Base-by-base conservation (phyloP, 305 asterid genomes). In the Fraxinus floribunda region DNA sequence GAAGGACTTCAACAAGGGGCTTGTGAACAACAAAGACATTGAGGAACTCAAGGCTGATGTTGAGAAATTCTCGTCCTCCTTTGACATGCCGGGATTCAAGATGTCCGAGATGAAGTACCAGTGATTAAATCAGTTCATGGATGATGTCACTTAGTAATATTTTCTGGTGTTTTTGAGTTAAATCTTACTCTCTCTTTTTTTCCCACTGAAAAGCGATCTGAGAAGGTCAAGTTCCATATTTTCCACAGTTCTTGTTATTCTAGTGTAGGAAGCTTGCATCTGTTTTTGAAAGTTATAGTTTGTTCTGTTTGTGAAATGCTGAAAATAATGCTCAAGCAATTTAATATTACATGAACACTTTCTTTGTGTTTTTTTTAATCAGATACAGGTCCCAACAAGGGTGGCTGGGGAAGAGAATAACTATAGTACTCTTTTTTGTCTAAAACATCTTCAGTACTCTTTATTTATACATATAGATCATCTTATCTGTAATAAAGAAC, bases 21-120 rank as follows among this genome's bases (percentile, higher is more conserved):
- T 95, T 70, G 97, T 87, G 62, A 89, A 92, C 90, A 93, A 93
- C 88, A 91, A 91, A 87, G 98, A 94, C 76, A 89, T 95, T 16
- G 98, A 91, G 71, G 92, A 91, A 78, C 97, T 95, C 70, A 95
- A 92, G 92, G 94, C 89, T 9, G 97, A 94, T 29, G 98, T 95
- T 0, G 98, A 92, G 85, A 92, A 94, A 71, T 95, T 95, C 62
- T 5, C 98, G 0, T 52, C 95, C 78, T 88, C 95, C 35, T 95
- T 92, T 24, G 98, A 92, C 85, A 95, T 95, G 97, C 98, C 98
- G 0, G 98, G 98, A 70, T 95, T 94, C 91, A 89, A 90, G 91
- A 89, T 87, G 89, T 89, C 97, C 55, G 97, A 94, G 85, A 91
- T 93, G 97, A 94, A 94, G 91, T 94, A 92, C 92, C 78, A 93